Evolutionary conservation across 1,284 basidiomycete genomes (phyloP), one percentile per base, ranked within the genome.

Genomic region (Cutaneotrichosporon sp.): DNA sequence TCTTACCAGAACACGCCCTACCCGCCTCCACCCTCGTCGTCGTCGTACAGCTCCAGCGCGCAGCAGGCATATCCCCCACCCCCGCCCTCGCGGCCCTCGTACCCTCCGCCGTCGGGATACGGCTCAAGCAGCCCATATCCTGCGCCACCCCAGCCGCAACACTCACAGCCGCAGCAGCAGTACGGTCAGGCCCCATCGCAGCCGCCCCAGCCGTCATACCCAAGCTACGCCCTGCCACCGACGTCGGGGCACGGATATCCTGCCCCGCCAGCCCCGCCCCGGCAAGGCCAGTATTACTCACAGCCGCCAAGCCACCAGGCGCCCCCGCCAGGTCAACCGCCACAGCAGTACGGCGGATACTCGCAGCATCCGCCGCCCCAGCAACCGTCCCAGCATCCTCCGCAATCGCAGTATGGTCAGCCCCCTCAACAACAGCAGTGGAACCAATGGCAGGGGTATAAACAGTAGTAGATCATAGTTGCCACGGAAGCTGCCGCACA

Each of bases 11-110:
- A 50, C 2, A 51, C 61, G 30, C 54, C 56, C 7, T 58, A 49
- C 34, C 56, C 56, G 22, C 54, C 57, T 18, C 61, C 59, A 3
- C 51, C 64, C 1, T 30, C 26, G 26, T 30, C 26, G 26, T 30
- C 26, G 26, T 30, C 26, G 26, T 30, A 30, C 26, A 49, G 52
- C 23, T 21, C 50, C 1, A 22, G 36, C 49, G 18, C 52, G 49
- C 26, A 49, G 30, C 51, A 49, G 14, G 46, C 46, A 9, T 61
- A 55, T 39, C 36, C 46, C 12, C 49, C 53, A 4, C 38, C 49
- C 10, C 50, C 46, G 17, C 45, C 55, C 20, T 17, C 49, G 15
- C 53, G 57, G 21, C 35, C 45, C 22, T 41, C 23, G 22, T 45
- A 57, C 43, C 40, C 51, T 14, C 45, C 51, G 20, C 46, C 53